phyloP scores from a whole-genome alignment of 108 stramenopile species.

The Nitzschia sp. region DNA sequence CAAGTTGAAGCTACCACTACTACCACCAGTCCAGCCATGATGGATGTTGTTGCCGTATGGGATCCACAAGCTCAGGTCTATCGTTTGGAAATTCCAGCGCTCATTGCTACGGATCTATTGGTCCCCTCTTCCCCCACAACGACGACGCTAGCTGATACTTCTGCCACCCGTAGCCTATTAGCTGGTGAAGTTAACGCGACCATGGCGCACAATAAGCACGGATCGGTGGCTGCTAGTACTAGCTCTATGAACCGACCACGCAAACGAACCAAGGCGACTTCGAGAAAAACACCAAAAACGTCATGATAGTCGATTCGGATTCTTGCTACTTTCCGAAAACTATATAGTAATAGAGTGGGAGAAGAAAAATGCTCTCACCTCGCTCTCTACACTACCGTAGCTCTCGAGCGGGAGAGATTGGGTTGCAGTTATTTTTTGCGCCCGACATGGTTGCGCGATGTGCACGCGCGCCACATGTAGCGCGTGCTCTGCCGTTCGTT shows the following conservation, averaged over 20 bases:
- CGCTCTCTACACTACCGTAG: background rate
- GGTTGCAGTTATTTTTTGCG: background rate
- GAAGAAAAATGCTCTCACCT: background rate
- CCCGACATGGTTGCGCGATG: background rate
- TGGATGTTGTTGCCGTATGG: conserved; percentile 23
- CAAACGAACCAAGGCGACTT: background rate
- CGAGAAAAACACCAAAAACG: background rate
- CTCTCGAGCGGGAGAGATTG: background rate
- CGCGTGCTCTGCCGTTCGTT: too few species aligned
- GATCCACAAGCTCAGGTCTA: conserved; percentile 12
- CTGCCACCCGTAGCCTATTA: background rate
- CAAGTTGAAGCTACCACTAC: background rate
- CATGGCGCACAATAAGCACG: background rate
- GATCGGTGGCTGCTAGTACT: background rate
- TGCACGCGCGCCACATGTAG: too few species aligned
- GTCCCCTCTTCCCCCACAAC: background rate
- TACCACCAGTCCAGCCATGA: background rate
- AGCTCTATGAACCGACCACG: background rate
- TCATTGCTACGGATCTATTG: conserved; percentile 6
- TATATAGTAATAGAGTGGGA: background rate
- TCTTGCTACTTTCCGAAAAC: background rate
- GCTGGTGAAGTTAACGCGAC: background rate
- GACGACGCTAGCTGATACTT: background rate
- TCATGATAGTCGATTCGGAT: background rate
- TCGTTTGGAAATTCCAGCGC: conserved; percentile 19